These are phyloP conservation scores for Gloeophyllum trabeum DNA, from an alignment of 768 basidiomycete genomes.

Conservation along the genomic window DNA sequence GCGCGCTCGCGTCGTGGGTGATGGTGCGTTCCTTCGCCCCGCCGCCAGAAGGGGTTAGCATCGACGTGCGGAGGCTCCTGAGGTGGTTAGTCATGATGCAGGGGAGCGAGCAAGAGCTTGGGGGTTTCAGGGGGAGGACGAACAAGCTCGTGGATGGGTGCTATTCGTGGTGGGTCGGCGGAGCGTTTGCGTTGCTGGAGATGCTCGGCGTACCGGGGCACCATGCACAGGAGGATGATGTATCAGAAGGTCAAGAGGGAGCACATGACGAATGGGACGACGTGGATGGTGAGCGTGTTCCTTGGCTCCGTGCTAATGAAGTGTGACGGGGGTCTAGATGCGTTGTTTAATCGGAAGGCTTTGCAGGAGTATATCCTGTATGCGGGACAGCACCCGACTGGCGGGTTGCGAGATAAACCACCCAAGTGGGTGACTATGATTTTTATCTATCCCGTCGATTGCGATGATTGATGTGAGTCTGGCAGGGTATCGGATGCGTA, in stretches of 20 bases:
- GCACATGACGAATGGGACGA: slow-evolving; percentile 51
- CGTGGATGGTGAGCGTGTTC: slow-evolving; percentile 42
- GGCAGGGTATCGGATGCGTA: slow-evolving; percentile 85
- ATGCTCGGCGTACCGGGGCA: slow-evolving; percentile 33
- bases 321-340: slow-evolving; percentile 20
- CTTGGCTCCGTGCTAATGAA: neutral
- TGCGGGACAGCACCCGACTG: slow-evolving; percentile 77
- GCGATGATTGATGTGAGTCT: no score
- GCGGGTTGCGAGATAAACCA: slow-evolving; percentile 91
- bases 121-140: slow-evolving; percentile 87
- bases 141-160: slow-evolving; percentile 99
- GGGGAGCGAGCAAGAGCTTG: slow-evolving; percentile 69
- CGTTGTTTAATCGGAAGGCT: slow-evolving; percentile 48
- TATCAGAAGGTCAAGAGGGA: slow-evolving; percentile 31
- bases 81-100: slow-evolving; percentile 87
- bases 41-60: slow-evolving; percentile 20
- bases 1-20: slow-evolving; percentile 78
- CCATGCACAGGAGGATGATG: slow-evolving; percentile 31
- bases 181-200: slow-evolving; percentile 71
- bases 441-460: no score
- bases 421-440: slow-evolving; percentile 73
- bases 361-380: slow-evolving; percentile 82
- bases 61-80: slow-evolving; percentile 51
- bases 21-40: slow-evolving; percentile 51
- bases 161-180: slow-evolving; percentile 99